phyloP scores from a whole-genome alignment of 208 protist genomes.

The Trypanosoma congolense region DNA sequence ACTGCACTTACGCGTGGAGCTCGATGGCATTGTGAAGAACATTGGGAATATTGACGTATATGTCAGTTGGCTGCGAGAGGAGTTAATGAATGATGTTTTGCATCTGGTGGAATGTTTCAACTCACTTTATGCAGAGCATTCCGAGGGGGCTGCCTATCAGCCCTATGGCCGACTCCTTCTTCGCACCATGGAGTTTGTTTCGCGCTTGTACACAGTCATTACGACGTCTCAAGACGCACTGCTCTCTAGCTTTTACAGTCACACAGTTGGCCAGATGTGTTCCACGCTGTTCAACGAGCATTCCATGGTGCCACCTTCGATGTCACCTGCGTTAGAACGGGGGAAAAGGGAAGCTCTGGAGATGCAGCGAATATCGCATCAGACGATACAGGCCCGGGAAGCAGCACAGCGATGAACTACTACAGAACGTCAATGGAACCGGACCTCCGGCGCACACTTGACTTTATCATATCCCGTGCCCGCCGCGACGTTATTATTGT shows the following conservation, averaged over 20 bases:
- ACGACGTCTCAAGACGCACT: conserved; percentile 66
- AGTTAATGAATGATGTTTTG: conserved; percentile 73
- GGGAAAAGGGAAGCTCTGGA: conserved; percentile 2
- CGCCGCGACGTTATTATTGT: conserved; percentile 75
- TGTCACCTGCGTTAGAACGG: conserved; percentile 37
- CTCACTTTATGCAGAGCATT: conserved; percentile 56
- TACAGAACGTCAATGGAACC: conserved; percentile 48
- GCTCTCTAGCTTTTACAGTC: conserved; percentile 62
- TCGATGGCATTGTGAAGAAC: conserved; percentile 47
- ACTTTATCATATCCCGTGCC: conserved; percentile 63
- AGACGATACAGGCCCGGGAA: too few species aligned
- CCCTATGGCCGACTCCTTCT: conserved; percentile 61
- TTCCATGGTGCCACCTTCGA: conserved; percentile 52
- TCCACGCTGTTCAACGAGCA: conserved; percentile 64
- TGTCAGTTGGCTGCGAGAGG: conserved; percentile 67
- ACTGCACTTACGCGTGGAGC: conserved; percentile 44
- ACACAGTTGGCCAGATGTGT: conserved; percentile 66
- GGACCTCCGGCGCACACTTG: conserved; percentile 50
- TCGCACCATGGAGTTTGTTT: conserved; percentile 73
- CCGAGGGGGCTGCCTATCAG: conserved; percentile 55
- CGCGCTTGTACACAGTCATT: conserved; percentile 63
- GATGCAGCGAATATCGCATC: too few species aligned
- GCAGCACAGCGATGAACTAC: conserved; percentile 61
- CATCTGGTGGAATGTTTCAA: conserved; percentile 78
- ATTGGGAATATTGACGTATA: conserved; percentile 63